Percentiles rank a stretch among this genome's conserved stretches.
These are phyloP conservation scores for Sporobolomyces roseus DNA, from an alignment of 768 basidiomycete genomes.

Conservation along the genomic window DNA sequence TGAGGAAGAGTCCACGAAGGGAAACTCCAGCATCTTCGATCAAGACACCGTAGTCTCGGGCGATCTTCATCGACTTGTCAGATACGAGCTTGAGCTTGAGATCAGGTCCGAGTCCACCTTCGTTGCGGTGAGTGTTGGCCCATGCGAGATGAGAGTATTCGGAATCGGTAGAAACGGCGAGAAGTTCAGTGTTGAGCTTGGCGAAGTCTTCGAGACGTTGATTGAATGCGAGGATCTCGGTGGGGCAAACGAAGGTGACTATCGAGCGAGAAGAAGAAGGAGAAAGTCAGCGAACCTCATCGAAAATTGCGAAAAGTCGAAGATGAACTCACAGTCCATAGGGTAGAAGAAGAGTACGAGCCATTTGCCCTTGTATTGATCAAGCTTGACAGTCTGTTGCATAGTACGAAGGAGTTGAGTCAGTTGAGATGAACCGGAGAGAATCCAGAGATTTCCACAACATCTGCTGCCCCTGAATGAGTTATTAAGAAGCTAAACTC, in stretches of 20 bases:
- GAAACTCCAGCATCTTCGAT: slow-evolving; percentile 84
- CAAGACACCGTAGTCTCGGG: slow-evolving; percentile 80
- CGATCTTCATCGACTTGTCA: slow-evolving; percentile 71
- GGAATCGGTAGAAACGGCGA: slow-evolving; percentile 87
- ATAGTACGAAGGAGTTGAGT: slow-evolving; percentile 41
- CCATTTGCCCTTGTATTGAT: slow-evolving; percentile 51
- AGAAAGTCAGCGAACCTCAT: background rate
- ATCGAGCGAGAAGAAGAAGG: no score
- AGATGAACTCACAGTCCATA: slow-evolving; percentile 64
- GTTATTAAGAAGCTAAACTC: background rate
- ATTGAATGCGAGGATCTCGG: slow-evolving; percentile 93
- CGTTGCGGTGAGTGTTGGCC: slow-evolving; percentile 69
- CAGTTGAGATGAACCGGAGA: background rate
- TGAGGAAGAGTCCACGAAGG: slow-evolving; percentile 78
- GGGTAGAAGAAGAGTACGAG: slow-evolving; percentile 93
- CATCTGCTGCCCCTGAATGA: background rate
- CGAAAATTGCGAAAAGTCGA: slow-evolving; percentile 46
- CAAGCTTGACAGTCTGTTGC: slow-evolving; percentile 21
- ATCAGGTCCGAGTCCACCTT: slow-evolving; percentile 85
- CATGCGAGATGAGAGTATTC: slow-evolving; percentile 52
- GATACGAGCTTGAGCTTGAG: slow-evolving; percentile 78
- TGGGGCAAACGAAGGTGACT: slow-evolving; percentile 62
- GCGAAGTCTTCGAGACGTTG: slow-evolving; percentile 74
- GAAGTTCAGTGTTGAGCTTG: slow-evolving; percentile 66
- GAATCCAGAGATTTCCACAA: no score